A percentile compares a stretch with the other conserved stretches of the same genome.
phyloP scores from a whole-genome alignment of 2,329 filamentous ascomycete genomes.

The Aspergillus alliaceus region DNA sequence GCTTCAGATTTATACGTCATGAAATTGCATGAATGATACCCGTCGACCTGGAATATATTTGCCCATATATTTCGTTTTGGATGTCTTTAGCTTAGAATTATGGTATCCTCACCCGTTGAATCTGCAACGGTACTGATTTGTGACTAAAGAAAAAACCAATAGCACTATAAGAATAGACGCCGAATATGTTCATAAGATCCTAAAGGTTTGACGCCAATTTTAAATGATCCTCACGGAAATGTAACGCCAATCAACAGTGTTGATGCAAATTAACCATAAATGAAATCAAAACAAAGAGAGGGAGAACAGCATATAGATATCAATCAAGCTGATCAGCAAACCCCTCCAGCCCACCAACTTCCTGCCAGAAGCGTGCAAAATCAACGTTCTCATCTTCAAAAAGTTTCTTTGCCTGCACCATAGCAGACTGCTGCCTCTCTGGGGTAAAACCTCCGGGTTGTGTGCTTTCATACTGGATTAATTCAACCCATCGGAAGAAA shows the following conservation, averaged over 20 bases:
- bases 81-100: not conserved
- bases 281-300: not conserved
- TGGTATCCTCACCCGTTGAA: not conserved
- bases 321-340: conserved; percentile 51
- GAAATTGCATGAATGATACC: conserved; percentile 22
- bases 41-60: conserved; percentile 9
- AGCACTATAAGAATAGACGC: not conserved
- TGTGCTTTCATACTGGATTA: conserved; percentile 83
- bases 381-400: conserved; percentile 76
- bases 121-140: not conserved
- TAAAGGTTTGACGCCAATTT: not conserved
- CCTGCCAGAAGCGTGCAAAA: conserved; percentile 76
- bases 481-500: conserved; percentile 90
- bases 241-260: not conserved
- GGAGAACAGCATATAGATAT: not conserved
- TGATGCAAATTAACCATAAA: too few relatives aligned
- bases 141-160: not conserved
- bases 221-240: not conserved
- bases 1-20: not conserved
- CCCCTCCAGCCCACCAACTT: conserved; percentile 63
- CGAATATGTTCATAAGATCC: not conserved
- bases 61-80: conserved; percentile 1
- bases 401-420: conserved; percentile 71
- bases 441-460: conserved; percentile 75
- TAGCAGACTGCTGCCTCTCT: conserved; percentile 70